A percentile compares a stretch with the other conserved stretches of the same genome.
Conservation (phyloP, 169 alveolate genomes). For the Plasmodium billcollinsi region DNA sequence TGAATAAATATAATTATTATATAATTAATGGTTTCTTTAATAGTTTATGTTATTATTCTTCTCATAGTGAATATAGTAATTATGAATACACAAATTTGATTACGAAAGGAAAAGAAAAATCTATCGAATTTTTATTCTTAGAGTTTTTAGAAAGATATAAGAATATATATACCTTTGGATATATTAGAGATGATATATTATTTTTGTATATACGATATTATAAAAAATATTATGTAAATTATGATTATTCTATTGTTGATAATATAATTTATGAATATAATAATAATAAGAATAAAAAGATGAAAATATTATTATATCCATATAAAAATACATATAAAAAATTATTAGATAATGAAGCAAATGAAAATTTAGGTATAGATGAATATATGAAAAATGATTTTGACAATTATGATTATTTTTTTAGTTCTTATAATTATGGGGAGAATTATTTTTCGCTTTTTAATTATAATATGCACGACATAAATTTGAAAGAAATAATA, state of each 20-base stretch:
- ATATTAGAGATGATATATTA: conserved; percentile 55
- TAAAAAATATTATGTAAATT: conserved; percentile 27
- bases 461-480: conserved; percentile 17
- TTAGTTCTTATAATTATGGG: not conserved
- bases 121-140: conserved; percentile 65
- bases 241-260: conserved; percentile 26
- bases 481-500: conserved; percentile 35
- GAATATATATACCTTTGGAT: conserved; percentile 63
- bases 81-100: conserved; percentile 73
- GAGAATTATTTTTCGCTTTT: conserved; percentile 2
- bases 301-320: not conserved
- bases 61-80: conserved; percentile 58
- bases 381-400: not conserved
- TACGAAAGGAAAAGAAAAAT: conserved; percentile 49
- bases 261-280: conserved; percentile 14
- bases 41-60: conserved; percentile 65
- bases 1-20: conserved; percentile 64
- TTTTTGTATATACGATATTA: conserved; percentile 71
- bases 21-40: conserved; percentile 54
- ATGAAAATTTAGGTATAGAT: not conserved
- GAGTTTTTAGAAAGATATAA: conserved; percentile 54
- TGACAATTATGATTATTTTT: not conserved
- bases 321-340: too few species aligned
- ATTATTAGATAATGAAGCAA: not conserved
- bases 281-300: not conserved